Evolutionary conservation across 2,329 filamentous ascomycete genomes (phyloP).

Genomic region (Nothomitra cinnamomea): DNA sequence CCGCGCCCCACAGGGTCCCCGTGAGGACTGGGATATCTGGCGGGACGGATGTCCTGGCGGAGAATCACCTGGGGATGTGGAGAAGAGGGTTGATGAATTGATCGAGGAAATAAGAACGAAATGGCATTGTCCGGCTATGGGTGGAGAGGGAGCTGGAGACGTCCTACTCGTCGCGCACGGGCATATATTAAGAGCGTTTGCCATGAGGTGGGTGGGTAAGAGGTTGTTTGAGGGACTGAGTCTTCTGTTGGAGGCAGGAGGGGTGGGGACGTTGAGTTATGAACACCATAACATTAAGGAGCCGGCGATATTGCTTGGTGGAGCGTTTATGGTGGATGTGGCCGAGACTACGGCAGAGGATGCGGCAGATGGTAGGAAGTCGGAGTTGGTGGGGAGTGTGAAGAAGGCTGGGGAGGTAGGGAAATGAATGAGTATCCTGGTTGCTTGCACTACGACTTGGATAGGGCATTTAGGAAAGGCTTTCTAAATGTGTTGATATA

Average conservation of each 20-base stretch:
- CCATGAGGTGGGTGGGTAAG: conserved; percentile 69
- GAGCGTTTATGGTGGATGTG: conserved; percentile 40
- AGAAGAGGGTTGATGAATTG: conserved; percentile 52
- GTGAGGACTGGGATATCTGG: conserved; percentile 67
- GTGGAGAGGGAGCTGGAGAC: conserved; percentile 35
- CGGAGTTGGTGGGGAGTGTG: neutral
- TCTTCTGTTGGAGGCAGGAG: conserved; percentile 77
- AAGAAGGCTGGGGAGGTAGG: neutral
- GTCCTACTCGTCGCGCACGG: conserved; percentile 76
- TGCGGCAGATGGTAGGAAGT: neutral
- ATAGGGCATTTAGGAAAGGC: no score
- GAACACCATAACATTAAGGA: conserved; percentile 65
- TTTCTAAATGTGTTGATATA: no score
- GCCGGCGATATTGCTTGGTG: conserved; percentile 62
- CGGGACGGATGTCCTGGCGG: conserved; percentile 72
- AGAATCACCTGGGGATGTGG: conserved; percentile 64
- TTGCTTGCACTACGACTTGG: no score
- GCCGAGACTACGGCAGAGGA: conserved; percentile 5
- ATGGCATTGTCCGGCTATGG: conserved; percentile 38
- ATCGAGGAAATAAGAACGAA: conserved; percentile 56
- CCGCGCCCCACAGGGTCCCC: conserved; percentile 36
- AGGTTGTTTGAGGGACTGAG: conserved; percentile 56
- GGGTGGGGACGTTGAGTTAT: conserved; percentile 65
- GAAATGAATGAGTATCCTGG: neutral
- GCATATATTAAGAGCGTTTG: conserved; percentile 75